These are phyloP conservation scores for Quillaja saponaria DNA, from an alignment of 306 rosid genomes.

Conservation along the genomic window DNA sequence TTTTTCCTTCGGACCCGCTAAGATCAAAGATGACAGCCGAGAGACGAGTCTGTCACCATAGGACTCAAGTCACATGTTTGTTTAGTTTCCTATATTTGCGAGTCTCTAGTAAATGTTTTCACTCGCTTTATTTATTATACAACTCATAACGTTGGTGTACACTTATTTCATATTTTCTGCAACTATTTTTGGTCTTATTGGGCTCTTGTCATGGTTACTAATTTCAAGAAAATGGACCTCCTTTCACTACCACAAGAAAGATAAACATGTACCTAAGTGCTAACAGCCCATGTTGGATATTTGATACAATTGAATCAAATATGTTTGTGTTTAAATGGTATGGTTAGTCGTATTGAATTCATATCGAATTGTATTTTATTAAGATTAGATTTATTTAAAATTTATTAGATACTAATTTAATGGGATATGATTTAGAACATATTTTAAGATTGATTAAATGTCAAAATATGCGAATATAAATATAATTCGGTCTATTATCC, in stretches of 20 bases:
- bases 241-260: background rate
- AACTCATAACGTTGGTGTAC: slow-evolving; percentile 32
- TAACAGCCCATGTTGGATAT: no score
- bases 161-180: slow-evolving; percentile 36
- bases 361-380: no score
- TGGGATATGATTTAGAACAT: no score
- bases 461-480: no score
- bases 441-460: no score
- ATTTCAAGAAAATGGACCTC: slow-evolving; percentile 12
- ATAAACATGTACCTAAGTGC: background rate
- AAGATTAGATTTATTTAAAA: no score
- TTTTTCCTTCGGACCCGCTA: slow-evolving; percentile 32
- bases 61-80: background rate
- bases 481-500: no score
- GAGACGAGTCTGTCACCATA: slow-evolving; percentile 14
- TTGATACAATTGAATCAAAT: no score
- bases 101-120: background rate
- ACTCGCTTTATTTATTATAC: slow-evolving; percentile 33
- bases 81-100: slow-evolving; percentile 33
- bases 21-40: slow-evolving; percentile 20
- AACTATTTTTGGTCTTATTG: slow-evolving; percentile 27
- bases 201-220: background rate
- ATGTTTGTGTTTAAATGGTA: no score
- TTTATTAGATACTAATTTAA: no score
- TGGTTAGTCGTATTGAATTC: no score